Evolutionary conservation across 495 filamentous ascomycete species (phyloP).

Genomic region (Penicillium goetzii): DNA sequence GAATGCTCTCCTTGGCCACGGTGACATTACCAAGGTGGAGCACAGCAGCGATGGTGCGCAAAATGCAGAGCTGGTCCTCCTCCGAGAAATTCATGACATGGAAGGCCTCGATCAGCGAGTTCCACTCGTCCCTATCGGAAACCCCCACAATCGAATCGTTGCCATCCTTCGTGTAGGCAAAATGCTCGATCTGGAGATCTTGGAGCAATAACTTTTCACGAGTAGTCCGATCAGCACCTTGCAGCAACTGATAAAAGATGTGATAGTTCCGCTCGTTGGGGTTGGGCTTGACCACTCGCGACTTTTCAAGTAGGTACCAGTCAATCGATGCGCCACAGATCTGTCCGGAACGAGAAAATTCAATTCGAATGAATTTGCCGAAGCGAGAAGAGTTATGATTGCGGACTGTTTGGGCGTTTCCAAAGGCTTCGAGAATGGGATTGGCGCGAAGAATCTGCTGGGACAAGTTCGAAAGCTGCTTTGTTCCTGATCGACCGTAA

Average conservation of each 20-base stretch:
- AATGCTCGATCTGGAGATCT: slow-evolving; percentile 76
- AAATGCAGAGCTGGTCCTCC: slow-evolving; percentile 78
- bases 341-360: slow-evolving; percentile 86
- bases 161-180: slow-evolving; percentile 86
- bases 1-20: slow-evolving; percentile 84
- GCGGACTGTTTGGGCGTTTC: slow-evolving; percentile 95
- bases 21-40: slow-evolving; percentile 92
- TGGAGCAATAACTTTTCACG: slow-evolving; percentile 76
- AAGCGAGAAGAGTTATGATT: slow-evolving; percentile 99
- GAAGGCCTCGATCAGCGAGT: slow-evolving; percentile 87
- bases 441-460: slow-evolving; percentile 96
- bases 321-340: slow-evolving; percentile 97
- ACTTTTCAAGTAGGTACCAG: slow-evolving; percentile 98
- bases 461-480: slow-evolving; percentile 84
- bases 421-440: slow-evolving; percentile 97
- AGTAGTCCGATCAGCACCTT: slow-evolving; percentile 73
- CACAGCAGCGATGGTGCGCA: slow-evolving; percentile 87
- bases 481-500: slow-evolving; percentile 60
- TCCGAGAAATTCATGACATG: slow-evolving; percentile 91
- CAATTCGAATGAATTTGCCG: slow-evolving; percentile 98
- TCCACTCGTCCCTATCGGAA: slow-evolving; percentile 91
- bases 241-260: slow-evolving; percentile 93
- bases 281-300: slow-evolving; percentile 87
- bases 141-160: slow-evolving; percentile 90
- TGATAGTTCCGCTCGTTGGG: slow-evolving; percentile 93